Percentiles rank a stretch among this genome's conserved stretches.
Evolutionary conservation across 148 eudicot genomes (phyloP).

Genomic region (Spergularia bocconei): DNA sequence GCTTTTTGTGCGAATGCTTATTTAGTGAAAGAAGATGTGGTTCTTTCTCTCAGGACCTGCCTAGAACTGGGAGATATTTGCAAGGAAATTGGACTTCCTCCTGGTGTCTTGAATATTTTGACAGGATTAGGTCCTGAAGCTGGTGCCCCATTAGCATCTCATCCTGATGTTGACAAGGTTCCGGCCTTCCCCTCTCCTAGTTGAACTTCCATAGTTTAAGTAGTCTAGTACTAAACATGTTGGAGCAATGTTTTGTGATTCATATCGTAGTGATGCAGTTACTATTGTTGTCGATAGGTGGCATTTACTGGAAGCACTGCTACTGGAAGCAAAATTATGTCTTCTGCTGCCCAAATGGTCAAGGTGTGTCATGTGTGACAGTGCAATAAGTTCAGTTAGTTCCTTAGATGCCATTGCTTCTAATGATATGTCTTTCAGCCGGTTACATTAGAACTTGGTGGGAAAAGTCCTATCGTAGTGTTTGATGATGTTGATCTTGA

Average conservation of each 20-base stretch:
- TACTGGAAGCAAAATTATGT: constrained; percentile 93
- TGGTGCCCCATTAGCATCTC: constrained; percentile 91
- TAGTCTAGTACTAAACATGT: background rate
- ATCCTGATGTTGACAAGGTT: constrained; percentile 98
- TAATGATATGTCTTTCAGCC: constrained; percentile 59
- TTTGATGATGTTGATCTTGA: constrained; percentile 97
- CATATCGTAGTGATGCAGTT: background rate
- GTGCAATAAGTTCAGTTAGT: background rate
- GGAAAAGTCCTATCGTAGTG: constrained; percentile 93
- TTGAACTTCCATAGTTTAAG: background rate
- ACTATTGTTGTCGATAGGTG: constrained; percentile 47
- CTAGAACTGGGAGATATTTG: constrained; percentile 91
- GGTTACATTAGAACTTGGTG: constrained; percentile 94
- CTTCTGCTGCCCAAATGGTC: constrained; percentile 83
- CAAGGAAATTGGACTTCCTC: constrained; percentile 85
- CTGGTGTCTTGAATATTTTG: constrained; percentile 79
- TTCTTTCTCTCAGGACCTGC: constrained; percentile 58
- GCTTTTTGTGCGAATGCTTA: background rate
- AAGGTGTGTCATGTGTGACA: constrained; percentile 54
- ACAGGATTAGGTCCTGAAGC: constrained; percentile 94
- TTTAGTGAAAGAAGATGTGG: constrained; percentile 2
- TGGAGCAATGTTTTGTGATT: background rate
- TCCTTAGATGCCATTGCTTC: constrained; percentile 3
- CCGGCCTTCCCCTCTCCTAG: constrained; percentile 9
- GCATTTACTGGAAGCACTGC: constrained; percentile 95